Evolutionary conservation across 331 rosid species (phyloP).

Genomic region (Stylosanthes scabra): DNA sequence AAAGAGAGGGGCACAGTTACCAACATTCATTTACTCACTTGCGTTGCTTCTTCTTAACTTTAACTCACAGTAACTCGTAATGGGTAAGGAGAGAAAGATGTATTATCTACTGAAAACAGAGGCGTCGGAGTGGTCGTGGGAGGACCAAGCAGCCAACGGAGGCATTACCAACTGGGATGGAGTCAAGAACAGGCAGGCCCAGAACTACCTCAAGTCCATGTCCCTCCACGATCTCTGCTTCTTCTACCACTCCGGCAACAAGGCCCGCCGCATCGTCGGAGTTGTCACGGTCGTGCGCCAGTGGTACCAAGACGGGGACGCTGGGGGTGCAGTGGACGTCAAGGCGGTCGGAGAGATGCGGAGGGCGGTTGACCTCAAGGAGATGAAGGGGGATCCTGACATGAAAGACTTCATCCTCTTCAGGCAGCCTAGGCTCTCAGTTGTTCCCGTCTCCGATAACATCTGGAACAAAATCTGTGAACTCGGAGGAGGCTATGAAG

Average conservation of each 20-base stretch:
- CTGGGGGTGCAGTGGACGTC: constrained; percentile 66
- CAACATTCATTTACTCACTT: not conserved
- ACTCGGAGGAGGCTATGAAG: constrained; percentile 79
- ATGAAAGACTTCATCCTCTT: constrained; percentile 64
- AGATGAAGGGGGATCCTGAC: constrained; percentile 62
- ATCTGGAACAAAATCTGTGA: constrained; percentile 67
- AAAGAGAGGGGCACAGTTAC: not conserved
- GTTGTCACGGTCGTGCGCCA: constrained; percentile 68
- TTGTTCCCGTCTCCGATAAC: constrained; percentile 62
- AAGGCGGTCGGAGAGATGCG: constrained; percentile 85
- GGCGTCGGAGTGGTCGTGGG: constrained; percentile 93
- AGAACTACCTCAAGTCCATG: constrained; percentile 82
- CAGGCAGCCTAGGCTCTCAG: constrained; percentile 79
- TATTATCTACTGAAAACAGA: constrained; percentile 80
- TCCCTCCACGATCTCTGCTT: constrained; percentile 68
- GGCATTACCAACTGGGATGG: constrained; percentile 90
- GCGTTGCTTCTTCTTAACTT: no score
- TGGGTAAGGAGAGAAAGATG: constrained; percentile 32
- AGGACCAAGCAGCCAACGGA: constrained; percentile 75
- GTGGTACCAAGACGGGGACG: constrained; percentile 54
- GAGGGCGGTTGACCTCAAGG: constrained; percentile 68
- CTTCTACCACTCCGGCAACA: constrained; percentile 88
- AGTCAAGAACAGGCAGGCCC: constrained; percentile 91
- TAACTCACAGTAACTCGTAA: no score
- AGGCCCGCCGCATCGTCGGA: constrained; percentile 80